These are phyloP conservation scores for Babesia caballi DNA, from an alignment of 169 alveolate species.

Conservation along the genomic window DNA sequence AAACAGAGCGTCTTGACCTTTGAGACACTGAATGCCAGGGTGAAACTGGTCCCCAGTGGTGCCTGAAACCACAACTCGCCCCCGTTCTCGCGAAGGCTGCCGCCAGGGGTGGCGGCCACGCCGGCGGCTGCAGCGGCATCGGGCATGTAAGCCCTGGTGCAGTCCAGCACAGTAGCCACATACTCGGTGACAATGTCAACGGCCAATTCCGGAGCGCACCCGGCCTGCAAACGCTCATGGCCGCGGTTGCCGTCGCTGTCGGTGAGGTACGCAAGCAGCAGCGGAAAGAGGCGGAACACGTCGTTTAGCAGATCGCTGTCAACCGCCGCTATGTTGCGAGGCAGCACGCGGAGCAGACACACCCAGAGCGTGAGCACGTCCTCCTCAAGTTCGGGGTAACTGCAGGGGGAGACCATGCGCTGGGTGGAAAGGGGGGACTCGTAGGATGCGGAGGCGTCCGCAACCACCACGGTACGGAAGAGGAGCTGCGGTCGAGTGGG, in stretches of 20 bases:
- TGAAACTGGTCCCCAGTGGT: neutral
- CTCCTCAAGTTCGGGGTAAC: slow-evolving; percentile 14
- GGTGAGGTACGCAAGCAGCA: slow-evolving; percentile 7
- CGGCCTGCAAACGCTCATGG: too few relatives aligned
- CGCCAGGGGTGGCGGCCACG: neutral
- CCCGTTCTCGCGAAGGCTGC: neutral
- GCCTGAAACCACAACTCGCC: slow-evolving; percentile 4
- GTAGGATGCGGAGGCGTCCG: neutral
- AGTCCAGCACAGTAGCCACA: slow-evolving; percentile 7
- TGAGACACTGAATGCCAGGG: neutral
- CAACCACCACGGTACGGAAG: neutral
- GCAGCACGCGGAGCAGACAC: slow-evolving; percentile 37
- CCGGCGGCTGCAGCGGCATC: neutral
- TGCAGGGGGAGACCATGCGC: neutral
- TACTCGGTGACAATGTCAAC: slow-evolving; percentile 32
- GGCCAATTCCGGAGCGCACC: neutral
- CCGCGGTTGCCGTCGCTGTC: too few relatives aligned
- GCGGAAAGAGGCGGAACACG: slow-evolving; percentile 18
- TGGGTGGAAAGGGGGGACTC: neutral
- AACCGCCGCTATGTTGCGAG: slow-evolving; percentile 4
- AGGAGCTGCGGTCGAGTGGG: neutral
- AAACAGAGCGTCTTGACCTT: neutral
- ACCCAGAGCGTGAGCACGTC: slow-evolving; percentile 33
- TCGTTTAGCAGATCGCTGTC: slow-evolving; percentile 1
- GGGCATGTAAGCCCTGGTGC: neutral